Percentiles rank a stretch among this genome's conserved stretches.
Evolutionary conservation across 768 basidiomycete genomes (phyloP).

Genomic region (Crucibulum laeve): DNA sequence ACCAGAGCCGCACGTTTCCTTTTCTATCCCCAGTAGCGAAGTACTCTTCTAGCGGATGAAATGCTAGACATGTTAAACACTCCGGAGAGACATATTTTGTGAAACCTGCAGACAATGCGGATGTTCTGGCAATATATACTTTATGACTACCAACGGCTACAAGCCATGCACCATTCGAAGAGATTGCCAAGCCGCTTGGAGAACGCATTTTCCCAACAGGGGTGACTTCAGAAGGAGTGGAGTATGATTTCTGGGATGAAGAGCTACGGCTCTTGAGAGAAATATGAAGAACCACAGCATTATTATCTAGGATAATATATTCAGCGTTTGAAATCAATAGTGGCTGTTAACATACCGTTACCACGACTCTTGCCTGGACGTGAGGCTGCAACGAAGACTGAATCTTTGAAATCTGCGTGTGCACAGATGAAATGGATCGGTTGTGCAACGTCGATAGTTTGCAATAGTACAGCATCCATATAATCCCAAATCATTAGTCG

Average conservation of each 20-base stretch:
- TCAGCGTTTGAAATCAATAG: constrained; percentile 6
- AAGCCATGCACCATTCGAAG: constrained; percentile 74
- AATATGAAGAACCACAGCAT: constrained; percentile 57
- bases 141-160: constrained; percentile 73
- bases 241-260: constrained; percentile 28
- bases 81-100: constrained; percentile 83
- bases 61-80: constrained; percentile 74
- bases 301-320: constrained; percentile 35
- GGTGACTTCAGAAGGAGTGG: constrained; percentile 39
- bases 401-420: constrained; percentile 64
- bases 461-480: constrained; percentile 75
- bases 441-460: constrained; percentile 65
- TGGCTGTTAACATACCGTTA: constrained; percentile 19
- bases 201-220: constrained; percentile 64
- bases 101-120: constrained; percentile 60
- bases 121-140: constrained; percentile 65
- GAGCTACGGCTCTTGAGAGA: constrained; percentile 48
- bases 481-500: constrained; percentile 90
- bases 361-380: constrained; percentile 32
- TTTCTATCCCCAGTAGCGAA: constrained; percentile 92
- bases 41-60: constrained; percentile 87
- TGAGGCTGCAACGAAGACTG: constrained; percentile 67
- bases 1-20: constrained; percentile 88
- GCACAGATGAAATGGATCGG: constrained; percentile 70
- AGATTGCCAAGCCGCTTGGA: constrained; percentile 63